Conservation (phyloP, 2,329 filamentous ascomycete genomes). For the Dothistroma septosporum region DNA sequence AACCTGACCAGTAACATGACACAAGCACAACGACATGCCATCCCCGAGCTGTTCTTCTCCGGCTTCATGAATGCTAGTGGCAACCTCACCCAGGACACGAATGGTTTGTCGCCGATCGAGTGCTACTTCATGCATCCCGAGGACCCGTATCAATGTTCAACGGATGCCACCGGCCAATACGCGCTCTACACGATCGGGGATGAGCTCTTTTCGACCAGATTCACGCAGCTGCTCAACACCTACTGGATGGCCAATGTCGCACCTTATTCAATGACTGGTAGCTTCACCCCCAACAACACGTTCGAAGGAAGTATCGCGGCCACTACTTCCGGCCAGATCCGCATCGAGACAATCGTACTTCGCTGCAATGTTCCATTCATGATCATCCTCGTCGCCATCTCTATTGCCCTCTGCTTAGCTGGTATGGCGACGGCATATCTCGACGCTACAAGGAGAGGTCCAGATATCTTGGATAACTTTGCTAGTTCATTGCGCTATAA, state of each 20-base stretch:
- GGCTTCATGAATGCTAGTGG: slow-evolving; percentile 8
- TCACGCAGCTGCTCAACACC: slow-evolving; percentile 22
- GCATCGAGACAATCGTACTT: slow-evolving; percentile 12
- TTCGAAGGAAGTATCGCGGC: background rate
- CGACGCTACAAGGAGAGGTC: slow-evolving; percentile 14
- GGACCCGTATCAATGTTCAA: slow-evolving; percentile 6
- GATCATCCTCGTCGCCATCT: slow-evolving; percentile 11
- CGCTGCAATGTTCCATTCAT: slow-evolving; percentile 12
- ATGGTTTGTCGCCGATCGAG: slow-evolving; percentile 11
- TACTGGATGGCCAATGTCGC: slow-evolving; percentile 17
- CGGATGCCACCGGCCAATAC: background rate
- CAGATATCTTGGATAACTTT: slow-evolving; percentile 20
- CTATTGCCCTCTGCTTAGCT: slow-evolving; percentile 8
- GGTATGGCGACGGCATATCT: slow-evolving; percentile 16
- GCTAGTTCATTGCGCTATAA: slow-evolving; percentile 13
- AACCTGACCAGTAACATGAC: slow-evolving; percentile 5
- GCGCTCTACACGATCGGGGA: slow-evolving; percentile 9
- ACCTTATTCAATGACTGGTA: slow-evolving; percentile 10
- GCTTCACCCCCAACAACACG: slow-evolving; percentile 4
- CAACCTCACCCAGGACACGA: slow-evolving; percentile 3
- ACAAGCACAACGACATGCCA: slow-evolving; percentile 2
- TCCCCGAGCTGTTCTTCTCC: slow-evolving; percentile 14
- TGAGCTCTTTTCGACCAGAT: slow-evolving; percentile 14
- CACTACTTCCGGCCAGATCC: slow-evolving; percentile 1
- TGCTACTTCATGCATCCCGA: slow-evolving; percentile 11